A percentile compares a stretch with the other conserved stretches of the same genome.
Evolutionary conservation across 306 rosid species (phyloP).

Genomic region (Benincasa hispida): DNA sequence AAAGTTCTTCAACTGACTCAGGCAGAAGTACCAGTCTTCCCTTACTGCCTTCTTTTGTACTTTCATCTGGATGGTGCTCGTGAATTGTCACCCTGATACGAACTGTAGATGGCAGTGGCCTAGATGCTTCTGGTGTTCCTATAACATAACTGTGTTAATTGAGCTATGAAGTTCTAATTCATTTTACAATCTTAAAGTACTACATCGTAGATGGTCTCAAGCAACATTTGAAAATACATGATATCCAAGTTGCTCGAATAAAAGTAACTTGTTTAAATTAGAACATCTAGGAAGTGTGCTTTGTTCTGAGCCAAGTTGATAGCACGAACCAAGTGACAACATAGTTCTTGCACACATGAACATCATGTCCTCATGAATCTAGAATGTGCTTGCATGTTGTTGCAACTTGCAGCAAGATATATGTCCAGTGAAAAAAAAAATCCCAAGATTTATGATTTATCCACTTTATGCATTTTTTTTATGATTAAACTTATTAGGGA

Average conservation of each 20-base stretch:
- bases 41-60: slow-evolving; percentile 22
- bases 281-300: not conserved
- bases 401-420: not conserved
- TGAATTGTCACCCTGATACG: slow-evolving; percentile 51
- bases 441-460: not conserved
- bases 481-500: not conserved
- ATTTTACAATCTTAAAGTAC: not conserved
- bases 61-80: slow-evolving; percentile 54
- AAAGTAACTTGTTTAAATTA: not conserved
- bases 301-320: not conserved
- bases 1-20: slow-evolving; percentile 49
- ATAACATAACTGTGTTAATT: slow-evolving; percentile 14
- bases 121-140: slow-evolving; percentile 26
- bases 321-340: not conserved
- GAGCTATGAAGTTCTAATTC: not conserved
- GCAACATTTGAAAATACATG: not conserved
- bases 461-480: not conserved
- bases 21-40: slow-evolving; percentile 67
- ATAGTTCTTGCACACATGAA: not conserved
- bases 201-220: not conserved
- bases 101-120: slow-evolving; percentile 15
- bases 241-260: not conserved
- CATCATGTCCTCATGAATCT: not conserved
- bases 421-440: not conserved
- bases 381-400: not conserved